These are phyloP conservation scores for Paralagenidium karlingii DNA, from an alignment of 352 stramenopile species.

Conservation along the genomic window DNA sequence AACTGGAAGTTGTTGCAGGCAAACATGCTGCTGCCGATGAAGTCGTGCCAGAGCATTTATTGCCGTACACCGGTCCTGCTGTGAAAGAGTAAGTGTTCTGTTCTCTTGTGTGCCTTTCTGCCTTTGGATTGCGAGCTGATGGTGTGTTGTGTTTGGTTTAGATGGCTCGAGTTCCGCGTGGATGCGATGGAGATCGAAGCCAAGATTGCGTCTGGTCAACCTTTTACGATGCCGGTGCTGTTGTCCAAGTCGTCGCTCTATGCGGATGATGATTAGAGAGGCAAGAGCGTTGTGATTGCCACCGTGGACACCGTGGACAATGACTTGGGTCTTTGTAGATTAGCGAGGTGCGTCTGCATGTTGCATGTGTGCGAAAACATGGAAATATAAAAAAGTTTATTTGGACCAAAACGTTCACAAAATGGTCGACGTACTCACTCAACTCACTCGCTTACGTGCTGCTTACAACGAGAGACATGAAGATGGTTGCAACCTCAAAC, in stretches of 20 bases:
- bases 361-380: too few species aligned
- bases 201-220: constrained; percentile 62
- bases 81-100: constrained; percentile 74
- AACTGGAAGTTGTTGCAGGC: constrained; percentile 70
- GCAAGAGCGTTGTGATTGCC: too few species aligned
- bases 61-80: constrained; percentile 70
- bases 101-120: constrained; percentile 1
- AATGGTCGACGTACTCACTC: too few species aligned
- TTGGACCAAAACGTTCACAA: too few species aligned
- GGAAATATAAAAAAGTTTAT: too few species aligned
- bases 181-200: constrained; percentile 76
- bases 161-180: constrained; percentile 78
- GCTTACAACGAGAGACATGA: too few species aligned
- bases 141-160: constrained; percentile 11
- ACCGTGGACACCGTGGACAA: too few species aligned
- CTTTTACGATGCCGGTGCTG: constrained; percentile 75
- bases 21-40: constrained; percentile 57
- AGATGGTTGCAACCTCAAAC: too few species aligned
- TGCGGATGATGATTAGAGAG: constrained; percentile 73
- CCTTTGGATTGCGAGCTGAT: constrained; percentile 1
- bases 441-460: too few species aligned
- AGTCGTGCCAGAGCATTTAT: constrained; percentile 34
- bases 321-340: too few species aligned
- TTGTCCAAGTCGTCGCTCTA: constrained; percentile 82
- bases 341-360: too few species aligned